Percentiles rank a stretch among this genome's conserved stretches.
Conservation (phyloP, 371 early-diverging fungal genomes). For the Mucor lusitanicus region DNA sequence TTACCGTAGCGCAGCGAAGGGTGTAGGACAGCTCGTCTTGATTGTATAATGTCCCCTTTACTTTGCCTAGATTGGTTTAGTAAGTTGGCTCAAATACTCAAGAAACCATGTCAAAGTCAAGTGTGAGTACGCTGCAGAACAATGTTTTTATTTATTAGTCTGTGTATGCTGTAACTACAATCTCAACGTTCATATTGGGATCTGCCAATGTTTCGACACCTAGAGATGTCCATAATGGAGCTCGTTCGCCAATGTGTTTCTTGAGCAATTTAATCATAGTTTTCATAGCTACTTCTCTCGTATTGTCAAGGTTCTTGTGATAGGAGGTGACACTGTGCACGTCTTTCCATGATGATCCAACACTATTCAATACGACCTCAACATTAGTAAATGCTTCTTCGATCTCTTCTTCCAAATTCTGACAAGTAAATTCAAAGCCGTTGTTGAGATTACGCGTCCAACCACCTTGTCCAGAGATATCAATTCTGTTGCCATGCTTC, state of each 20-base stretch:
- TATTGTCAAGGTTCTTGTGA: not conserved
- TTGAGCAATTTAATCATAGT: not conserved
- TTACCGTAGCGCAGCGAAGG: too few relatives aligned
- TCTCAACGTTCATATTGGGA: conserved; percentile 6
- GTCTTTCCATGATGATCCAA: conserved; percentile 5
- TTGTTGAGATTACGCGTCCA: not conserved
- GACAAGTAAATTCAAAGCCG: not conserved
- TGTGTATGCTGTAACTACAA: conserved; percentile 7
- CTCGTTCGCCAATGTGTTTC: conserved; percentile 8
- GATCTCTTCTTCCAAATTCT: conserved; percentile 10
- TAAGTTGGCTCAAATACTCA: too few relatives aligned
- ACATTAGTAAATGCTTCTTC: conserved; percentile 9
- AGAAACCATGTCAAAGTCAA: too few relatives aligned
- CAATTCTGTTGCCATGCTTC: conserved; percentile 11
- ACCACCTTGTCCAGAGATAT: conserved; percentile 18
- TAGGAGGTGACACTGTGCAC: conserved; percentile 10
- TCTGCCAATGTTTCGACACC: not conserved
- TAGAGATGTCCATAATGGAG: conserved; percentile 8
- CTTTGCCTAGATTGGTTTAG: too few relatives aligned
- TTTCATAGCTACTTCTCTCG: not conserved
- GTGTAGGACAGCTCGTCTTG: too few relatives aligned
- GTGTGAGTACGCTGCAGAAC: too few relatives aligned
- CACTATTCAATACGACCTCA: conserved; percentile 5
- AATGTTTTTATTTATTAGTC: not conserved
- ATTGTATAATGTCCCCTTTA: too few relatives aligned